These are phyloP conservation scores for Tylopilus cervinicoccineus DNA, from an alignment of 768 basidiomycete species.

Conservation along the genomic window DNA sequence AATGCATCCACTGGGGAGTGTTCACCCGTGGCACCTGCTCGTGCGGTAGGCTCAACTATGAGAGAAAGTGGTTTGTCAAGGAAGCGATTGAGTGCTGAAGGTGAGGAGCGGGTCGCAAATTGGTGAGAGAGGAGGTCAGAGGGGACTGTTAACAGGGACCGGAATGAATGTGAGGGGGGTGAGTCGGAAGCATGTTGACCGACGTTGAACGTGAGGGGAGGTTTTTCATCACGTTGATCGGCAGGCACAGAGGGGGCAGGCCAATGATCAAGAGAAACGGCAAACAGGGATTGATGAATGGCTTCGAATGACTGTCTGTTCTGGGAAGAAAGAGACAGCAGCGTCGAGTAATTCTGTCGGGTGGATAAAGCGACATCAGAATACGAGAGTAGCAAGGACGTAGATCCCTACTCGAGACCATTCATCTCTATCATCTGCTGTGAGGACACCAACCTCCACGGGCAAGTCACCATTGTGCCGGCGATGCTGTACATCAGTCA, in stretches of 20 bases:
- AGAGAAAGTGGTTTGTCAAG: constrained; percentile 85
- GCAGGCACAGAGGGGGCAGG: constrained; percentile 36
- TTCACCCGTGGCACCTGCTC: constrained; percentile 86
- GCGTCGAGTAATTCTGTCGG: constrained; percentile 57
- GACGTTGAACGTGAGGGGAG: constrained; percentile 35
- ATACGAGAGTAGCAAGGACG: background rate
- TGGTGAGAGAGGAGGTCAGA: constrained; percentile 65
- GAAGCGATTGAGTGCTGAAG: constrained; percentile 75
- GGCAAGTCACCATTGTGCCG: constrained; percentile 51
- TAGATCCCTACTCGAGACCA: constrained; percentile 66
- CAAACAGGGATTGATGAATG: constrained; percentile 74
- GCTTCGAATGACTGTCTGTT: constrained; percentile 60
- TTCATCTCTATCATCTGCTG: constrained; percentile 73
- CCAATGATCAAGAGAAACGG: constrained; percentile 76
- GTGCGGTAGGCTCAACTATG: constrained; percentile 79
- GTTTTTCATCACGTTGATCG: constrained; percentile 12
- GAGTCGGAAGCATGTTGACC: constrained; percentile 4
- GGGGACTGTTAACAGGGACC: constrained; percentile 5
- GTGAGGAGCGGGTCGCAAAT: constrained; percentile 63
- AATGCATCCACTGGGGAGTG: constrained; percentile 90
- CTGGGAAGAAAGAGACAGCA: constrained; percentile 59
- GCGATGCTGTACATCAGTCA: constrained; percentile 55
- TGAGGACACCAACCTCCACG: constrained; percentile 64
- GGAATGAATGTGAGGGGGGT: constrained; percentile 7
- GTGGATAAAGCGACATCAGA: background rate